phyloP scores from a whole-genome alignment of 768 basidiomycete species.

The Calocybe cyanea region DNA sequence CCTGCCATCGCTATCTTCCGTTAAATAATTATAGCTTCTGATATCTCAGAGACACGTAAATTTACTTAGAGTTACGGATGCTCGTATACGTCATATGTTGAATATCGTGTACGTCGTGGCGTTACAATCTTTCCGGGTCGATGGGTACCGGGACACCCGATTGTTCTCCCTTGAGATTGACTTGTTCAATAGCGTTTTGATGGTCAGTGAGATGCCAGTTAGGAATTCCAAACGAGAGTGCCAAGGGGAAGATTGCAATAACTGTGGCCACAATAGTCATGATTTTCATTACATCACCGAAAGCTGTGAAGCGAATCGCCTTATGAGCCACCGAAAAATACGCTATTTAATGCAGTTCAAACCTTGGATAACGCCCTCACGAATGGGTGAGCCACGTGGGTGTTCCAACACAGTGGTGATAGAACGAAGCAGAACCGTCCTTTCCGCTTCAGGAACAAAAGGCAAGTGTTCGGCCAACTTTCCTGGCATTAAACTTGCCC shows the following conservation, averaged over 20 bases:
- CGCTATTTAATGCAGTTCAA: conserved; percentile 20
- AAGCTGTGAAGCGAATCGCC: conserved; percentile 30
- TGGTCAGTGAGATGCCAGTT: conserved; percentile 65
- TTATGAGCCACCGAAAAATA: not conserved
- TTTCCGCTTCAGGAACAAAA: conserved; percentile 36
- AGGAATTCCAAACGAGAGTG: conserved; percentile 56
- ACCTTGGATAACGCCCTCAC: conserved; percentile 61
- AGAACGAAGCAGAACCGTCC: conserved; percentile 48
- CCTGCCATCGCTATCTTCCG: too few species aligned
- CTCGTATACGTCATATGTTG: too few species aligned
- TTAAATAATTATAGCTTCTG: too few species aligned
- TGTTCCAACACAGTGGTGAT: conserved; percentile 46
- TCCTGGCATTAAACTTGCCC: conserved; percentile 63
- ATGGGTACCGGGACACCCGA: not conserved
- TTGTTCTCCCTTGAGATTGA: conserved; percentile 26
- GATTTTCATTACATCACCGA: conserved; percentile 52
- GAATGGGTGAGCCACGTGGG: conserved; percentile 51
- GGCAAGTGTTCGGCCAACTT: conserved; percentile 56
- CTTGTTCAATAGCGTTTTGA: conserved; percentile 68
- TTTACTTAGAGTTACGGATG: too few species aligned
- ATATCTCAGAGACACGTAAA: too few species aligned
- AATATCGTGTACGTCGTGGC: too few species aligned
- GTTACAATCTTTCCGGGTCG: too few species aligned
- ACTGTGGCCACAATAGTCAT: conserved; percentile 52
- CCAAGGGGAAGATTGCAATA: conserved; percentile 54